Conservation (phyloP, 768 basidiomycete genomes). For the Lentinula boryana region DNA sequence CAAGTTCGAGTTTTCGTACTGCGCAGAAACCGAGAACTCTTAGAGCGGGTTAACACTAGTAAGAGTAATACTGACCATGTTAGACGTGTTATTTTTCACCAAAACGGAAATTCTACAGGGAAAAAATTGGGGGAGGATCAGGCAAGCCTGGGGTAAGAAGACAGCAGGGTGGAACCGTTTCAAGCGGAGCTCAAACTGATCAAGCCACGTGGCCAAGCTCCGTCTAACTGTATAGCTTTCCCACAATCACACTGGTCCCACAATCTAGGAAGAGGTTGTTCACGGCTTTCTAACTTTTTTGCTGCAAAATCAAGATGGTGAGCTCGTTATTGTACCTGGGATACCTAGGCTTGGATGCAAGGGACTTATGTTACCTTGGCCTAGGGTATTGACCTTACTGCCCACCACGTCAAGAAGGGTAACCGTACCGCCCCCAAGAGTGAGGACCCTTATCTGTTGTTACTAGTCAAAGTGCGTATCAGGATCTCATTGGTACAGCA, state of each 20-base stretch:
- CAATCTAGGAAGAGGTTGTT: background rate
- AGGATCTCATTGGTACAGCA: conserved; percentile 6
- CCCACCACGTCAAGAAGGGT: conserved; percentile 99
- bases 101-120: no score
- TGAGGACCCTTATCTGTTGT: conserved; percentile 97
- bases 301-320: conserved; percentile 75
- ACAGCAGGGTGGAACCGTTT: conserved; percentile 11
- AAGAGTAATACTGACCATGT: conserved; percentile 53
- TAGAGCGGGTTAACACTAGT: background rate
- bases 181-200: conserved; percentile 33
- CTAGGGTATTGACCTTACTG: conserved; percentile 92
- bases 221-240: background rate
- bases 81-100: conserved; percentile 23
- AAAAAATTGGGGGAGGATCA: no score
- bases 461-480: conserved; percentile 86
- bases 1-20: conserved; percentile 61
- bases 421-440: conserved; percentile 92
- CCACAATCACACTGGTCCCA: conserved; percentile 30
- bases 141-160: background rate
- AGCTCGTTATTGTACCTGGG: conserved; percentile 38
- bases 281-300: background rate
- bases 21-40: conserved; percentile 11
- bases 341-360: conserved; percentile 4
- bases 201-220: background rate
- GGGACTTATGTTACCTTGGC: background rate